Conservation (phyloP, 2,329 filamentous ascomycete genomes). For the Ceratocystis diversiconidia region DNA sequence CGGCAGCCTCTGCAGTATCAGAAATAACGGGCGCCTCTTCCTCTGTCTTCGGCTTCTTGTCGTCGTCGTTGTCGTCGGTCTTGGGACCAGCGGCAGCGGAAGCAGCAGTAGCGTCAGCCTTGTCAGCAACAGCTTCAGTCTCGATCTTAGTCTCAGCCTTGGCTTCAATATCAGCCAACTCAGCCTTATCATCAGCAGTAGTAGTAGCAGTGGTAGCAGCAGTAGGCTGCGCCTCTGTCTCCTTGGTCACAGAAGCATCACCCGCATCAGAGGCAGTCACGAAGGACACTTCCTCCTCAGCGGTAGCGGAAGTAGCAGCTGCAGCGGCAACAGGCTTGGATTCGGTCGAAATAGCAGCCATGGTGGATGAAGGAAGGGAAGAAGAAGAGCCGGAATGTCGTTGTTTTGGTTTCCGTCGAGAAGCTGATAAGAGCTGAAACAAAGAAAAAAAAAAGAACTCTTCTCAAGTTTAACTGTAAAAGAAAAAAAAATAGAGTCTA, state of each 20-base stretch:
- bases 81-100: not conserved
- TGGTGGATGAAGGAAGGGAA: not conserved
- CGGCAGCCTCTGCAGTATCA: no score
- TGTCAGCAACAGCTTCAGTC: not conserved
- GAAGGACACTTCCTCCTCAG: constrained; percentile 1
- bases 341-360: constrained; percentile 9
- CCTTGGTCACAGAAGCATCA: not conserved
- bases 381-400: constrained; percentile 22
- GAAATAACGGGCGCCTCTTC: not conserved
- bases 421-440: constrained; percentile 7
- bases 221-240: not conserved
- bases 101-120: not conserved
- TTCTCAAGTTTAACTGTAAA: not conserved
- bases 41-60: not conserved
- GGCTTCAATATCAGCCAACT: not conserved
- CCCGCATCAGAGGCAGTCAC: constrained; percentile 2
- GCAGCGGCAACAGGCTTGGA: not conserved
- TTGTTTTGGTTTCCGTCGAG: not conserved
- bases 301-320: not conserved
- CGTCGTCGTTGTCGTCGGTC: not conserved
- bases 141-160: not conserved
- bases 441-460: not conserved
- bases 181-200: not conserved
- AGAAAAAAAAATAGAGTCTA: constrained; percentile 8
- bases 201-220: not conserved